A percentile compares a stretch with the other conserved stretches of the same genome.
These are phyloP conservation scores for Kentomonas sorsogonicus DNA, from an alignment of 208 protist genomes.

Conservation along the genomic window DNA sequence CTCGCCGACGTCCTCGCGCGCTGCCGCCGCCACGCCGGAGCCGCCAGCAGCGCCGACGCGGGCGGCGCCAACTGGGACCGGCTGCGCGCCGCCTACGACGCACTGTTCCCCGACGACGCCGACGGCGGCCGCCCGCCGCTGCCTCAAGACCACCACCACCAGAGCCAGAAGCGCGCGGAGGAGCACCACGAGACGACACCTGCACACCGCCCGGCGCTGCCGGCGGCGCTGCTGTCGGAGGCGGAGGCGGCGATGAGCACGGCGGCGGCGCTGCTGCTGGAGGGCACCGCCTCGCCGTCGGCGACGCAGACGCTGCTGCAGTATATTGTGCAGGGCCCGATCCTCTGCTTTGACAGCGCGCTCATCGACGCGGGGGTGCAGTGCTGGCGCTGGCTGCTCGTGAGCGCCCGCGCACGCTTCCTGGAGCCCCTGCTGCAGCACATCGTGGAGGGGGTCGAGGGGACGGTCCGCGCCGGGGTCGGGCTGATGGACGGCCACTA, in stretches of 20 bases:
- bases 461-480: constrained; percentile 50
- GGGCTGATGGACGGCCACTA: constrained; percentile 73
- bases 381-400: constrained; percentile 69
- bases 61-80: neutral
- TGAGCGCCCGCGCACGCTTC: constrained; percentile 36
- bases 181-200: too few relatives aligned
- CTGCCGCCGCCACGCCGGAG: constrained; percentile 9
- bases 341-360: constrained; percentile 52
- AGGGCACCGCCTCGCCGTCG: constrained; percentile 22
- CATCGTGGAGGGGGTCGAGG: constrained; percentile 56
- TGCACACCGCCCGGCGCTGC: too few relatives aligned
- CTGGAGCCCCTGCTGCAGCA: constrained; percentile 47
- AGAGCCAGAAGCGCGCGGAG: neutral
- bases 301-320: constrained; percentile 42
- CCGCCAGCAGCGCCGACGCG: neutral
- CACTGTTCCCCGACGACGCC: neutral
- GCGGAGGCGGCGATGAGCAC: constrained; percentile 30
- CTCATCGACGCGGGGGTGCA: constrained; percentile 47
- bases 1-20: constrained; percentile 24
- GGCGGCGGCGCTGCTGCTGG: constrained; percentile 43
- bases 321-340: constrained; percentile 56
- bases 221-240: constrained; percentile 11
- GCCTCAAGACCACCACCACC: too few relatives aligned
- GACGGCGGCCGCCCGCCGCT: constrained; percentile 3
- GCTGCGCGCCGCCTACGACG: neutral